phyloP scores from a whole-genome alignment of 371 early-diverging fungal species.

The Apophysomyces elegans region DNA sequence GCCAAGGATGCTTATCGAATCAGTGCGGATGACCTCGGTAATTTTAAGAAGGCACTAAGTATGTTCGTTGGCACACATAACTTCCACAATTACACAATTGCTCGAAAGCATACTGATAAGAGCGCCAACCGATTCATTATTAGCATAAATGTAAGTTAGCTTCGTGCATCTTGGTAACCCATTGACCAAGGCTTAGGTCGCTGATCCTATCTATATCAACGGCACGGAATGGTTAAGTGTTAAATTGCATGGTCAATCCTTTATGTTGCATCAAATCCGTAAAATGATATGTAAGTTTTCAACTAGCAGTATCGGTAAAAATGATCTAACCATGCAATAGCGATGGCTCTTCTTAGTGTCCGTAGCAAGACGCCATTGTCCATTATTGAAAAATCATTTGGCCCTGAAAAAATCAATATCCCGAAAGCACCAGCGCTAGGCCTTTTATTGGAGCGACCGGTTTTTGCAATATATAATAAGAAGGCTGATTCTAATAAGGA shows the following conservation, averaged over 20 bases:
- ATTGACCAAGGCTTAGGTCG: slow-evolving; percentile 34
- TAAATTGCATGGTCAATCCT: slow-evolving; percentile 97
- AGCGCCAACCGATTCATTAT: slow-evolving; percentile 85
- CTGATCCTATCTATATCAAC: slow-evolving; percentile 77
- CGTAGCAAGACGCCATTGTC: slow-evolving; percentile 74
- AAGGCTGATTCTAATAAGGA: slow-evolving; percentile 18
- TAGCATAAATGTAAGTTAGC: slow-evolving; percentile 63
- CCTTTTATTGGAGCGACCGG: slow-evolving; percentile 84
- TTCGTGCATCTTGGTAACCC: background rate
- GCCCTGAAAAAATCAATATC: slow-evolving; percentile 80
- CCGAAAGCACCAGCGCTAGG: slow-evolving; percentile 99
- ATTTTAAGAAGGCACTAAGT: slow-evolving; percentile 70
- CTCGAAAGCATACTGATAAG: slow-evolving; percentile 74
- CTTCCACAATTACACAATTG: slow-evolving; percentile 97
- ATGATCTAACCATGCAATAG: slow-evolving; percentile 24
- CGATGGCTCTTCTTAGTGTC: slow-evolving; percentile 78
- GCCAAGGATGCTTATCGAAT: slow-evolving; percentile 68
- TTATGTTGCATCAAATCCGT: slow-evolving; percentile 99
- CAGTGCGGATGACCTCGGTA: slow-evolving; percentile 57
- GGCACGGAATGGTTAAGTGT: slow-evolving; percentile 93
- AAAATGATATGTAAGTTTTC: slow-evolving; percentile 92
- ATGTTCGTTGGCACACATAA: slow-evolving; percentile 92
- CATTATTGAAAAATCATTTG: slow-evolving; percentile 72
- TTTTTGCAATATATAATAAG: slow-evolving; percentile 74
- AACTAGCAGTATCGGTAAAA: background rate